Percentiles rank a stretch among this genome's conserved stretches.
Evolutionary conservation across 2,329 filamentous ascomycete species (phyloP).

Genomic region (Neocatenulostroma microsporum): DNA sequence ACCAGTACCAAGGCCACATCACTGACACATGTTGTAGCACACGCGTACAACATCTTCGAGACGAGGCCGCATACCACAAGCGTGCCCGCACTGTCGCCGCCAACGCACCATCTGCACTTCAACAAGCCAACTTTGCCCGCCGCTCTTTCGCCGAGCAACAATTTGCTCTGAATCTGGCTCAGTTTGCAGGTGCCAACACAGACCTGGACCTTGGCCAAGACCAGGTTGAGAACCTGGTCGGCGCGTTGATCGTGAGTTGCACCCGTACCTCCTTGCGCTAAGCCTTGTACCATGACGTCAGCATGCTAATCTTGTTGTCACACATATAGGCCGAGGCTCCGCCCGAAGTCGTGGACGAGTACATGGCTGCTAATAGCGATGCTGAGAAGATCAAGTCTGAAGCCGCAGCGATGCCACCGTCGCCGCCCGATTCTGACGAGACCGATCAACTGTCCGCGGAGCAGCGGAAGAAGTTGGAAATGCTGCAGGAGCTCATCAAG

Average conservation of each 20-base stretch:
- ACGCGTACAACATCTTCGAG: conserved; percentile 18
- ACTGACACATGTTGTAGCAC: conserved; percentile 12
- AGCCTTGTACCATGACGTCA: conserved; percentile 17
- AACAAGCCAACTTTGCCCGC: conserved; percentile 34
- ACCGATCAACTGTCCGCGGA: conserved; percentile 26
- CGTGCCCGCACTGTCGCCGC: conserved; percentile 5
- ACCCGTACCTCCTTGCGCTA: conserved; percentile 11
- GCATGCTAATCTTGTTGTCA: conserved; percentile 19
- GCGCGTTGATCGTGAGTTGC: conserved; percentile 55
- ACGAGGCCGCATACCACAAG: conserved; percentile 13
- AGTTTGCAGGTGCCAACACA: conserved; percentile 46
- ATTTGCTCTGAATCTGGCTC: conserved; percentile 56
- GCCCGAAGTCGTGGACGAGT: conserved; percentile 32
- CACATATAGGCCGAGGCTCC: conserved; percentile 35
- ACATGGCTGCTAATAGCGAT: conserved; percentile 26
- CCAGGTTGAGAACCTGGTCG: conserved; percentile 45
- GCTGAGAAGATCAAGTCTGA: conserved; percentile 18
- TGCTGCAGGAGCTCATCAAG: conserved; percentile 31
- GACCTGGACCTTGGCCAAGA: conserved; percentile 42
- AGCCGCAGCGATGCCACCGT: conserved; percentile 19
- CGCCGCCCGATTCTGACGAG: conserved; percentile 26
- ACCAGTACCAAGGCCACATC: background rate
- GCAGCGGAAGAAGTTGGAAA: conserved; percentile 27
- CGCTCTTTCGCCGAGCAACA: conserved; percentile 56
- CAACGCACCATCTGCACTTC: conserved; percentile 13